These are phyloP conservation scores for Sapria himalayana DNA, from an alignment of 345 rosid species.

Conservation along the genomic window DNA sequence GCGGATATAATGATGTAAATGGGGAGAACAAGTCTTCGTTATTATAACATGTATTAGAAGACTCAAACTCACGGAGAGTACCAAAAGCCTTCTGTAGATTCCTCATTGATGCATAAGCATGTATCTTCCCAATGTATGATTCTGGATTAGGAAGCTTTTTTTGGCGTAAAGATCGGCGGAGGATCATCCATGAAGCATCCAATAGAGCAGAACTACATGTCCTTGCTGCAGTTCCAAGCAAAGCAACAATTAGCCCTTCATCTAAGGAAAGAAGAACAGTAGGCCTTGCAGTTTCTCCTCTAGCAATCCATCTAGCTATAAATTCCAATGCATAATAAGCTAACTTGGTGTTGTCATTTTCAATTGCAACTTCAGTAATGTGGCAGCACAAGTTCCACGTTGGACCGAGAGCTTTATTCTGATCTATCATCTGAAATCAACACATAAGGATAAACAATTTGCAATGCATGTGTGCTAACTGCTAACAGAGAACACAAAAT, in stretches of 20 bases:
- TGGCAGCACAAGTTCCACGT: constrained; percentile 42
- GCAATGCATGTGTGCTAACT: too few relatives aligned
- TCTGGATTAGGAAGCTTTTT: constrained; percentile 55
- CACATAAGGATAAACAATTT: constrained; percentile 8
- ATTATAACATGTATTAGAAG: constrained; percentile 33
- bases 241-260: constrained; percentile 62
- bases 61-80: constrained; percentile 51
- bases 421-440: constrained; percentile 39
- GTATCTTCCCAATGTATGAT: constrained; percentile 54
- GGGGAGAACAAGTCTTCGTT: constrained; percentile 69
- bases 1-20: constrained; percentile 53
- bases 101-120: constrained; percentile 57
- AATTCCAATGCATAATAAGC: constrained; percentile 68
- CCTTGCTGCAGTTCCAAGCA: constrained; percentile 77
- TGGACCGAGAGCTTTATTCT: constrained; percentile 73
- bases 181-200: constrained; percentile 70
- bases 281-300: constrained; percentile 55
- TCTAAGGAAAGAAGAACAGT: constrained; percentile 40
- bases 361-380: constrained; percentile 55
- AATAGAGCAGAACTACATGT: constrained; percentile 41
- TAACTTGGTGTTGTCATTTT: constrained; percentile 56
- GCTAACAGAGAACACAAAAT: too few relatives aligned
- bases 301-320: constrained; percentile 59
- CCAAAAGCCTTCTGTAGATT: constrained; percentile 52
- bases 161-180: constrained; percentile 39